Evolutionary conservation across 768 basidiomycete species (phyloP).

Genomic region (Boletus speciosus): DNA sequence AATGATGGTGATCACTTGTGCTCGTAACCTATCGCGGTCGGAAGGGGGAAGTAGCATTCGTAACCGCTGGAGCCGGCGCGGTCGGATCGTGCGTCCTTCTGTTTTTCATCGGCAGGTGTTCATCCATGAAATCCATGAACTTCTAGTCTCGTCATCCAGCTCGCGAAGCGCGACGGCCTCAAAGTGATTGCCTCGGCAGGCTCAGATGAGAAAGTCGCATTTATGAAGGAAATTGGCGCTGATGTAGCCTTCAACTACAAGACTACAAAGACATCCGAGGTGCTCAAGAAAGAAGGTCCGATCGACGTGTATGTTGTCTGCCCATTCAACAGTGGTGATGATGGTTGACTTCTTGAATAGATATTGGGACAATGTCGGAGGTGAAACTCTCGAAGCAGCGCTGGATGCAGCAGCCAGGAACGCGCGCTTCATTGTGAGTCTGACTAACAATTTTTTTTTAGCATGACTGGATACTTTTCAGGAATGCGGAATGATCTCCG

Average conservation of each 20-base stretch:
- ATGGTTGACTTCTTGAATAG: background rate
- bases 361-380: conserved; percentile 42
- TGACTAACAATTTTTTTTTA: background rate
- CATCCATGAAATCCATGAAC: conserved; percentile 1
- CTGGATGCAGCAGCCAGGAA: conserved; percentile 40
- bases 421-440: conserved; percentile 46
- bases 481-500: conserved; percentile 33
- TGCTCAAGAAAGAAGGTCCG: conserved; percentile 54
- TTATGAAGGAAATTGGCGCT: conserved; percentile 54
- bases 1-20: background rate
- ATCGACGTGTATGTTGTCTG: conserved; percentile 42
- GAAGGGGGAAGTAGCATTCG: conserved; percentile 48
- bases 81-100: conserved; percentile 54
- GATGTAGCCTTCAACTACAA: conserved; percentile 77
- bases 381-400: conserved; percentile 54
- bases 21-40: background rate
- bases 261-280: conserved; percentile 47
- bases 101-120: background rate
- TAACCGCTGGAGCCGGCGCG: conserved; percentile 41
- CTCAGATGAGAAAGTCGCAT: conserved; percentile 66
- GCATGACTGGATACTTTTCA: background rate
- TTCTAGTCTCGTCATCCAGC: conserved; percentile 43
- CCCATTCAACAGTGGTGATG: background rate
- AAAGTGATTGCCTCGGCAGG: conserved; percentile 74
- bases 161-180: conserved; percentile 47